Base-by-base conservation (phyloP, 495 filamentous ascomycete genomes). In the Pyrenula aspistea region DNA sequence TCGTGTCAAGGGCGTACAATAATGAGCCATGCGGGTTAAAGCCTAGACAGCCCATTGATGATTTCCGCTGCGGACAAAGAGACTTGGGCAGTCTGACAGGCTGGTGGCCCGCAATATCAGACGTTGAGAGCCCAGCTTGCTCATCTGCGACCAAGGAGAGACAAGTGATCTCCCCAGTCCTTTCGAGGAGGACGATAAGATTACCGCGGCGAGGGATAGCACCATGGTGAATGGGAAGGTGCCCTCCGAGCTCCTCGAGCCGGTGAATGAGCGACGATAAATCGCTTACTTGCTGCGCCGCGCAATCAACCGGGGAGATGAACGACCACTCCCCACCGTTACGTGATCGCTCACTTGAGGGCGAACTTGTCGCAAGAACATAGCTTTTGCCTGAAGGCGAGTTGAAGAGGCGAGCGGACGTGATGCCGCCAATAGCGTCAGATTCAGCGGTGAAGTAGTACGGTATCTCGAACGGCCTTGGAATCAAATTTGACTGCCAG, bases 321-420 rank as follows among this genome's bases (percentile, higher is more conserved):
- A 59, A 65, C 4, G 62, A 55, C 61, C 61, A 65, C 53, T 65
- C 62, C 11, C 61, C 62, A 0, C 48, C 22, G n/a, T 60, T 53
- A 15, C 50, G 22, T 4, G 12, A 56, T 0, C 62, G 57, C 25
- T 63, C 57, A 3, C 42, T 55, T 22, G 62, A 60, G 2, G 62
- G 60, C 0, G 57, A 53, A 11, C 55, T 63, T 2, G 61, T 61
- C 12, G 57, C 57, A 11, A 59, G 51, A 10, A 62, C 20, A 24
- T 65, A 65, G 10, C 0, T 12, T 15, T 51, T 49, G 1, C 25
- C 23, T 21, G 56, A 51, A 8, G 47, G 55, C 10, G 55, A 57
- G n/a, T 50, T 36, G 42, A 55, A 65, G 0, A 58, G 49, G 1
- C 58, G 51, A 24, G 51, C 53, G 10, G 61, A 63, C 0, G 62